Conservation (phyloP, 2,329 filamentous ascomycete species). For the Albophoma yamanashiensis region DNA sequence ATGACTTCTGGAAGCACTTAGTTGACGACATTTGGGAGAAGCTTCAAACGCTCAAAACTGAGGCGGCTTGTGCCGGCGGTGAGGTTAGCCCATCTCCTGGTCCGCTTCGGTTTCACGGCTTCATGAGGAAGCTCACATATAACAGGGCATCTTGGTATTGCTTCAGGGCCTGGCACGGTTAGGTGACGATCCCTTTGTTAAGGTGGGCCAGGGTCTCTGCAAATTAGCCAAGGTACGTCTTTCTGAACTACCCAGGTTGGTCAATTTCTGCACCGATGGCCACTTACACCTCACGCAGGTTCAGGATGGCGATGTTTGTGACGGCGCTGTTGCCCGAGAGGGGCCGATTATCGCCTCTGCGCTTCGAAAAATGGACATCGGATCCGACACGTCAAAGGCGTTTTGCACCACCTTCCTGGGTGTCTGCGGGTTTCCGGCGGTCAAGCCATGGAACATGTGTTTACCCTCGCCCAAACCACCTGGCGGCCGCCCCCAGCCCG, state of each 20-base stretch:
- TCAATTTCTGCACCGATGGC: not conserved
- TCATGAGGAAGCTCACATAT: not conserved
- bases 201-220: constrained; percentile 18
- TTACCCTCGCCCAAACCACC: constrained; percentile 32
- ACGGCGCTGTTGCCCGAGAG: constrained; percentile 38
- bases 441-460: constrained; percentile 28
- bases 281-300: constrained; percentile 22
- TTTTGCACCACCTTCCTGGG: constrained; percentile 45
- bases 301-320: constrained; percentile 44
- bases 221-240: constrained; percentile 18
- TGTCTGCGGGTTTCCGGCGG: constrained; percentile 36
- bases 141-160: constrained; percentile 14
- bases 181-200: constrained; percentile 30
- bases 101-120: not conserved
- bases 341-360: constrained; percentile 41
- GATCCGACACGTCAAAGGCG: constrained; percentile 36
- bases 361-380: constrained; percentile 33
- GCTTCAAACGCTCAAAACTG: constrained; percentile 9
- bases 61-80: constrained; percentile 13
- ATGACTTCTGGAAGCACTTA: constrained; percentile 11
- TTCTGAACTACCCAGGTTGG: not conserved
- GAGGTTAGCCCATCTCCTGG: constrained; percentile 8
- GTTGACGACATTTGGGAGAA: too few relatives aligned
- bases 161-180: constrained; percentile 32
- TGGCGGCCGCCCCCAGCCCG: constrained; percentile 25